These are phyloP conservation scores for Yamadazyma dushanensis DNA, from an alignment of 1,139 yeast genomes.

Conservation along the genomic window DNA sequence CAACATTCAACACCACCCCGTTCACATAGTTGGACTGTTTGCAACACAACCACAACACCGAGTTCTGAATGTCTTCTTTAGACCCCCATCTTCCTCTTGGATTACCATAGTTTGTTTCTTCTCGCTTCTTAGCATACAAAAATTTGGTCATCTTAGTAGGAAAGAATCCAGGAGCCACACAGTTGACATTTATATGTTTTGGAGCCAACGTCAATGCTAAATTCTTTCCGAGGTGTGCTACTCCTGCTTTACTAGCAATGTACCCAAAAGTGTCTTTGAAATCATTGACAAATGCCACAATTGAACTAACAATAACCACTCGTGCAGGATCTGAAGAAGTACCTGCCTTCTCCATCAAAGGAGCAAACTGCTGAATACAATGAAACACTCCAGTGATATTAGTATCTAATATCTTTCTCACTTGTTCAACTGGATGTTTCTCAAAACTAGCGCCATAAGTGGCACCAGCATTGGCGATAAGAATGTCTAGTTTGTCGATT, in stretches of 20 bases:
- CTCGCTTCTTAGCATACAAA: conserved; percentile 53
- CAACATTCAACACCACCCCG: conserved; percentile 69
- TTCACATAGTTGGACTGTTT: conserved; percentile 61
- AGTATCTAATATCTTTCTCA: conserved; percentile 39
- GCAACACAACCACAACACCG: conserved; percentile 58
- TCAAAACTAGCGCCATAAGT: conserved; percentile 71
- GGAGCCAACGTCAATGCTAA: conserved; percentile 65
- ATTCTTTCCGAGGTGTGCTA: conserved; percentile 64
- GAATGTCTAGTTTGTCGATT: conserved; percentile 53
- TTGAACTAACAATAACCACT: conserved; percentile 64
- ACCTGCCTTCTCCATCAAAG: conserved; percentile 56
- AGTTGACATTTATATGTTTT: conserved; percentile 60
- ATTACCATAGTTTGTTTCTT: conserved; percentile 46
- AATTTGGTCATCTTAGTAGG: conserved; percentile 77
- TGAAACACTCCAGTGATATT: conserved; percentile 70
- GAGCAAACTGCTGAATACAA: conserved; percentile 59
- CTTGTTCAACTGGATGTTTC: conserved; percentile 49
- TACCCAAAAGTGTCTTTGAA: conserved; percentile 63
- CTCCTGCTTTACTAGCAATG: conserved; percentile 74
- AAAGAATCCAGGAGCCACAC: conserved; percentile 76
- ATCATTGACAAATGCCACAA: conserved; percentile 48
- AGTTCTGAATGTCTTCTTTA: conserved; percentile 59
- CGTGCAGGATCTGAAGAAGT: conserved; percentile 61
- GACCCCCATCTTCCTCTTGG: conserved; percentile 67
- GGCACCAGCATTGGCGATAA: conserved; percentile 81